These are phyloP conservation scores for Xylaria sp. DNA, from an alignment of 2,329 filamentous ascomycete genomes.

Conservation along the genomic window DNA sequence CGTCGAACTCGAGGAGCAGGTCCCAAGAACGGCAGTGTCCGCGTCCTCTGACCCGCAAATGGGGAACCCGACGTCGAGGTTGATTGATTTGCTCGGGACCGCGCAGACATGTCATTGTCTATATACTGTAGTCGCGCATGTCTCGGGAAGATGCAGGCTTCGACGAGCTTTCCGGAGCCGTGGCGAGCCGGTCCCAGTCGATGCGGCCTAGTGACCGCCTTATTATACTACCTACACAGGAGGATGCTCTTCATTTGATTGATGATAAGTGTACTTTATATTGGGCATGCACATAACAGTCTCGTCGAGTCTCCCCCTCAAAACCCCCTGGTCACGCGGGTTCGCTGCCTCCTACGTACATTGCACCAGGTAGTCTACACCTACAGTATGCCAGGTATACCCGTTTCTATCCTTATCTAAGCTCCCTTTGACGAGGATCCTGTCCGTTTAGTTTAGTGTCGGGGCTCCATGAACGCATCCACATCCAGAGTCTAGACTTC, in stretches of 20 bases:
- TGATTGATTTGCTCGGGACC: conserved; percentile 21
- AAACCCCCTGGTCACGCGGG: neutral
- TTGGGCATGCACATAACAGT: neutral
- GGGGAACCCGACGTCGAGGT: conserved; percentile 15
- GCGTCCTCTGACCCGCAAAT: conserved; percentile 17
- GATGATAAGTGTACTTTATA: neutral
- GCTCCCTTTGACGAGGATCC: conserved; percentile 3
- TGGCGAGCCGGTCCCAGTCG: conserved; percentile 19
- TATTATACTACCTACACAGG: neutral
- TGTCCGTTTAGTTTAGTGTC: conserved; percentile 13
- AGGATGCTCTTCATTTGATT: neutral
- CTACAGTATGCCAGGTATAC: neutral
- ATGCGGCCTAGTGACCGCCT: neutral
- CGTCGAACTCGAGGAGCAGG: conserved; percentile 19
- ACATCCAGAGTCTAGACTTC: conserved; percentile 27
- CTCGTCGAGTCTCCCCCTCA: neutral
- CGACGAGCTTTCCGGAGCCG: conserved; percentile 22
- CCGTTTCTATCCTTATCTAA: too few species aligned
- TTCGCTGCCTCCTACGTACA: too few species aligned
- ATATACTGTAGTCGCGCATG: conserved; percentile 19
- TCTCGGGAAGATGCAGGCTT: conserved; percentile 30
- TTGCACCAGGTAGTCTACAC: too few species aligned
- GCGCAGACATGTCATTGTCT: conserved; percentile 23
- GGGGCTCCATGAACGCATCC: conserved; percentile 17
- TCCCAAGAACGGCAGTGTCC: conserved; percentile 23